A percentile compares a stretch with the other conserved stretches of the same genome.
Evolutionary conservation across 164 flowering plant genomes (phyloP).

Genomic region (Protea cynaroides): DNA sequence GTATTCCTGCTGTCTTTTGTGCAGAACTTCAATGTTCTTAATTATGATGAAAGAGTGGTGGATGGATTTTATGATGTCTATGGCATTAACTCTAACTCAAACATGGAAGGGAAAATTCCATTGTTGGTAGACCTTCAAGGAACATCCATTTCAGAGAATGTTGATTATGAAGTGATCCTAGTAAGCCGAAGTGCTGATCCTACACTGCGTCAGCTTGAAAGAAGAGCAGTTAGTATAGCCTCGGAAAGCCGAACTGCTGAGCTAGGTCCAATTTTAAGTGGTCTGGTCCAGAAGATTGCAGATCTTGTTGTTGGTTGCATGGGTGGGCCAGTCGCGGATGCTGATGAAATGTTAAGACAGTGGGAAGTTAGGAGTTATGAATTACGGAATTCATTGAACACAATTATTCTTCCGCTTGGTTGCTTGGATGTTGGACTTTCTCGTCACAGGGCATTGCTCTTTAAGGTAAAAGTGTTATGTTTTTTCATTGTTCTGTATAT

Average conservation of each 20-base stretch:
- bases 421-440: constrained; percentile 87
- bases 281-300: constrained; percentile 77
- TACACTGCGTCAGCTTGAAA: constrained; percentile 68
- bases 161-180: constrained; percentile 78
- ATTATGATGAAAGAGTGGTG: constrained; percentile 76
- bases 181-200: constrained; percentile 66
- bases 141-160: constrained; percentile 38
- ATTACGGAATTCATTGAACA: constrained; percentile 46
- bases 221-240: constrained; percentile 40
- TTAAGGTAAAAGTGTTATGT: constrained; percentile 57
- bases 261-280: constrained; percentile 36
- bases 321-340: constrained; percentile 97
- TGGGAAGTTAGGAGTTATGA: constrained; percentile 70
- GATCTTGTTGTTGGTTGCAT: constrained; percentile 74
- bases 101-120: constrained; percentile 68
- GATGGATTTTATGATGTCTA: constrained; percentile 96
- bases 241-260: constrained; percentile 38
- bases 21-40: constrained; percentile 86
- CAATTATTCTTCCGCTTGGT: constrained; percentile 81
- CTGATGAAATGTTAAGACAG: constrained; percentile 66
- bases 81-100: constrained; percentile 45
- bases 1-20: constrained; percentile 8
- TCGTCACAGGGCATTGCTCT: constrained; percentile 94
- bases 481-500: not conserved
- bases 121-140: constrained; percentile 72